Conservation (phyloP, 192 early-diverging fungal species). For the Coemansia sp. region DNA sequence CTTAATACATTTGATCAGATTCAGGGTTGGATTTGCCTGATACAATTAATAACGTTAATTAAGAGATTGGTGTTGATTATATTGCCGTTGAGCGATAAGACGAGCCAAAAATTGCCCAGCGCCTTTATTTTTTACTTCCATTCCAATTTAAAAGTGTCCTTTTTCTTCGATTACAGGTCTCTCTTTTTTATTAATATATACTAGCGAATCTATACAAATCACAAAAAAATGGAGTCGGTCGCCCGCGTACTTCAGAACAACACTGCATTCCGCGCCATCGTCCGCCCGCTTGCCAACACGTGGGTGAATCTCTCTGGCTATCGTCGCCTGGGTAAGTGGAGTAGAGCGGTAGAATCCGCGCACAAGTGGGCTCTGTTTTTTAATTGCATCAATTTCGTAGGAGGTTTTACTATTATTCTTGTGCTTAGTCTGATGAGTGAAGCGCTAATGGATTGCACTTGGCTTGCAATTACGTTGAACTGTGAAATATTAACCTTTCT, state of each 20-base stretch:
- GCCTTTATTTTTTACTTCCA: no score
- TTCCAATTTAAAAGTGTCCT: background rate
- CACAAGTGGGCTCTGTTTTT: no score
- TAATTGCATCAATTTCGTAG: no score
- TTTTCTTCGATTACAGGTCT: slow-evolving; percentile 4
- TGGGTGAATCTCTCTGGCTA: slow-evolving; percentile 72
- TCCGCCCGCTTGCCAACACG: slow-evolving; percentile 61
- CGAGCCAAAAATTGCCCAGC: no score
- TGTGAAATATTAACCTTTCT: slow-evolving; percentile 12
- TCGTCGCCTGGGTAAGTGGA: slow-evolving; percentile 67
- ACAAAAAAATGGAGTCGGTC: slow-evolving; percentile 33
- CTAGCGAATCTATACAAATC: background rate
- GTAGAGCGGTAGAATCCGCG: background rate
- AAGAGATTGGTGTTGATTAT: no score
- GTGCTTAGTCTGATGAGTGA: no score
- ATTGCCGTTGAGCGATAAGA: no score
- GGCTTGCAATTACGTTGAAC: background rate
- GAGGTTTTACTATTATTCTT: background rate
- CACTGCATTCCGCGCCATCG: slow-evolving; percentile 36
- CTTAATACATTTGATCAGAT: no score
- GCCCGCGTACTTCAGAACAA: slow-evolving; percentile 44
- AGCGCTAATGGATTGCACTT: background rate
- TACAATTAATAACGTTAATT: no score
- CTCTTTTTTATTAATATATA: background rate
- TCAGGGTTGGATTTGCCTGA: no score